These are phyloP conservation scores for Epichloe gansuensis DNA, from an alignment of 2,329 filamentous ascomycete species.

Conservation along the genomic window DNA sequence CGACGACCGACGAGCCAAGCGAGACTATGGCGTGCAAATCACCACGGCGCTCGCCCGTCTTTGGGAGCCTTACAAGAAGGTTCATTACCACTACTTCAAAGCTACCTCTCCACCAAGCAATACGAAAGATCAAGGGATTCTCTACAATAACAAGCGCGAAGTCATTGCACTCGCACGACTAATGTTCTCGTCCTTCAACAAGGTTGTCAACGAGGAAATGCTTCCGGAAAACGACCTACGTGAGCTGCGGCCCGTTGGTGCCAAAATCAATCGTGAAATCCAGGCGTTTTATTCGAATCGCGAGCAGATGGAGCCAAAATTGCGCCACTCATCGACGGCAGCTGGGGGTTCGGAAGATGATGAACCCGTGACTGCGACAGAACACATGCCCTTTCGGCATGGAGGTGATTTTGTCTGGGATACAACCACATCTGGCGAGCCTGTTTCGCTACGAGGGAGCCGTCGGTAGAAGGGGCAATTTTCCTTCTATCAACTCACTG, in stretches of 20 bases:
- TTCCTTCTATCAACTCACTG: too few species aligned
- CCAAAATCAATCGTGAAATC: constrained; percentile 26
- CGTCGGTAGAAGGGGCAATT: not conserved
- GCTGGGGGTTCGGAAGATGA: constrained; percentile 7
- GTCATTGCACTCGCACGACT: constrained; percentile 31
- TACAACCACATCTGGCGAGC: constrained; percentile 12
- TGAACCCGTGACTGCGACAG: constrained; percentile 9
- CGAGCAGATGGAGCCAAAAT: constrained; percentile 21
- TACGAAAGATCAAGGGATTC: constrained; percentile 13
- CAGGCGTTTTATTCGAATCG: constrained; percentile 23
- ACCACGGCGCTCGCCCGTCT: constrained; percentile 36
- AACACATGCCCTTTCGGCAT: constrained; percentile 4
- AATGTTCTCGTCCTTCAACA: constrained; percentile 34
- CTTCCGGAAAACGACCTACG: constrained; percentile 21
- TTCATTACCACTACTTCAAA: constrained; percentile 26
- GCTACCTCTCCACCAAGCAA: constrained; percentile 11
- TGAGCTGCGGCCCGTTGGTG: constrained; percentile 20
- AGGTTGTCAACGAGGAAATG: constrained; percentile 29
- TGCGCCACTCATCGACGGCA: constrained; percentile 9
- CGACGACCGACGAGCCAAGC: constrained; percentile 23
- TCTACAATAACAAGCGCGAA: constrained; percentile 27
- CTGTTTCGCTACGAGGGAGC: not conserved
- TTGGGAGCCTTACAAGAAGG: constrained; percentile 34
- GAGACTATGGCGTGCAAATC: constrained; percentile 38
- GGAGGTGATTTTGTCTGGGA: constrained; percentile 22